Conservation (phyloP, 2,329 filamentous ascomycete genomes). For the Sporothrix protearum region DNA sequence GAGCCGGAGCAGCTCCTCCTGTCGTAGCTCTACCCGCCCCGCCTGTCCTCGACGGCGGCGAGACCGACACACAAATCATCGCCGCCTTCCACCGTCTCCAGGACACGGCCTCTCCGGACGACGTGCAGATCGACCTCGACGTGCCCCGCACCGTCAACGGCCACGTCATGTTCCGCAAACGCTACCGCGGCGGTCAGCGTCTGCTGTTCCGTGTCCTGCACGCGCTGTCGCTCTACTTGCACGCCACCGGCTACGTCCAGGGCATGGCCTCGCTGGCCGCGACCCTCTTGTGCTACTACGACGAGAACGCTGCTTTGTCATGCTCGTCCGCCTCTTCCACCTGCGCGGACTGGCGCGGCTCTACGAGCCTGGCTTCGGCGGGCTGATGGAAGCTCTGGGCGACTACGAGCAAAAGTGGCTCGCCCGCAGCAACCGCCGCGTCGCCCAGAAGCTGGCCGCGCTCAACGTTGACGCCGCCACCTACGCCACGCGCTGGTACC, state of each 20-base stretch:
- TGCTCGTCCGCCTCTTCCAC: slow-evolving; percentile 94
- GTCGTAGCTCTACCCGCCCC: not conserved
- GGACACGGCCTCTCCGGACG: slow-evolving; percentile 73
- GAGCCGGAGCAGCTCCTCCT: not conserved
- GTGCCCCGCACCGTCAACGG: slow-evolving; percentile 91
- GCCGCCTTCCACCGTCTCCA: slow-evolving; percentile 70
- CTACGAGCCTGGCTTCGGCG: slow-evolving; percentile 79
- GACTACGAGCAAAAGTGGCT: slow-evolving; percentile 88
- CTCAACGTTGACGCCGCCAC: slow-evolving; percentile 79
- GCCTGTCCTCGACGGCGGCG: slow-evolving; percentile 45
- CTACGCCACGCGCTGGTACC: slow-evolving; percentile 96
- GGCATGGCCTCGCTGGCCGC: slow-evolving; percentile 94
- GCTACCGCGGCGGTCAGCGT: slow-evolving; percentile 89
- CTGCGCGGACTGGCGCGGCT: slow-evolving; percentile 79
- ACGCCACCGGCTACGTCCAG: slow-evolving; percentile 90
- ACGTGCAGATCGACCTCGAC: slow-evolving; percentile 95
- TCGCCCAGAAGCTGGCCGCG: slow-evolving; percentile 74
- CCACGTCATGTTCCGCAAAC: slow-evolving; percentile 93
- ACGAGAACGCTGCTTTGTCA: slow-evolving; percentile 93
- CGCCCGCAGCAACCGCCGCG: slow-evolving; percentile 57
- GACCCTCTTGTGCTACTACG: slow-evolving; percentile 92
- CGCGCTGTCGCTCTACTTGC: slow-evolving; percentile 84
- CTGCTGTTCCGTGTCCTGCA: slow-evolving; percentile 90
- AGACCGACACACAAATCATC: slow-evolving; percentile 67
- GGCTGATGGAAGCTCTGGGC: slow-evolving; percentile 77